A percentile compares a stretch with the other conserved stretches of the same genome.
Conservation (phyloP, 192 early-diverging fungal genomes). For the Entomortierella chlamydospora region DNA sequence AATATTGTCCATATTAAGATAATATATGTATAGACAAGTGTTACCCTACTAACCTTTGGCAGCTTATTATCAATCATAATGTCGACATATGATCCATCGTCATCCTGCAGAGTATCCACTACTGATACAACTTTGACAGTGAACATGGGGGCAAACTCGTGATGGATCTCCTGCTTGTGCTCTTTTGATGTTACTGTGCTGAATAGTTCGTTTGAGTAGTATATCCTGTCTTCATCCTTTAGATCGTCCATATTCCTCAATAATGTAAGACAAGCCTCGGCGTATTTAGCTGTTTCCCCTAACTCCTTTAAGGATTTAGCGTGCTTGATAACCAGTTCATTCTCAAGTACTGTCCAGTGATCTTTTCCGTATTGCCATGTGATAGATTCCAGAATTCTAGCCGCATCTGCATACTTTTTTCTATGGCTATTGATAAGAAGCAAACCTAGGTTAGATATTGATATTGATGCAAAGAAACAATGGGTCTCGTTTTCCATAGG, state of each 20-base stretch:
- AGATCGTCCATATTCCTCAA: constrained; percentile 62
- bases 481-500: background rate
- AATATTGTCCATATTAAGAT: background rate
- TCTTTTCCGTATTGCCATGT: constrained; percentile 65
- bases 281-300: constrained; percentile 59
- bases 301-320: constrained; percentile 71
- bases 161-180: constrained; percentile 54
- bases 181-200: constrained; percentile 37
- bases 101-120: constrained; percentile 68
- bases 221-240: constrained; percentile 53
- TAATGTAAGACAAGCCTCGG: constrained; percentile 61
- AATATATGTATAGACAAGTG: background rate
- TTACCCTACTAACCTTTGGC: constrained; percentile 59
- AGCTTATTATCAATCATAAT: constrained; percentile 67
- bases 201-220: constrained; percentile 64
- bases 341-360: constrained; percentile 76
- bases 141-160: constrained; percentile 67
- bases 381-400: constrained; percentile 70
- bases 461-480: background rate
- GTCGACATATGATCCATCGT: constrained; percentile 64
- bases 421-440: constrained; percentile 38
- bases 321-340: constrained; percentile 71
- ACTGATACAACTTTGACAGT: constrained; percentile 60
- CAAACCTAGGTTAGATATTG: background rate
- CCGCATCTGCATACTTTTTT: constrained; percentile 73